Conservation (phyloP, 2,329 filamentous ascomycete genomes). For the Emergomyces orientalis region DNA sequence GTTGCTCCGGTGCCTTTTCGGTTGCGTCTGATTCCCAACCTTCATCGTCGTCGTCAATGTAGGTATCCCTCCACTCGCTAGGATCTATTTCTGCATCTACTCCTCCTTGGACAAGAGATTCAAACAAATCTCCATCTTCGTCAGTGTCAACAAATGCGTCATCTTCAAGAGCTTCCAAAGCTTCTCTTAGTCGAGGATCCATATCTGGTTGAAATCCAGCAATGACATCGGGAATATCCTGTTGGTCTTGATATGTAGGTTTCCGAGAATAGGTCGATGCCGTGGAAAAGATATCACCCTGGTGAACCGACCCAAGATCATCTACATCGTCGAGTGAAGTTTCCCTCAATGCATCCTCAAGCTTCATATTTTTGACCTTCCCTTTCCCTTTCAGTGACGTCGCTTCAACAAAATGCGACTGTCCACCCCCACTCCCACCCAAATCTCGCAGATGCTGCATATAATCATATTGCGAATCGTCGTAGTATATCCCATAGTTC, state of each 20-base stretch:
- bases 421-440: constrained; percentile 52
- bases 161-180: constrained; percentile 86
- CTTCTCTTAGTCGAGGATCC: constrained; percentile 86
- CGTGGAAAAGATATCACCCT: constrained; percentile 26
- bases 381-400: constrained; percentile 47
- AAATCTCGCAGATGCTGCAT: constrained; percentile 97
- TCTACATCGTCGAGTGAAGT: constrained; percentile 41
- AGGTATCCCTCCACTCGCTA: constrained; percentile 63
- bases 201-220: constrained; percentile 95
- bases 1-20: constrained; percentile 54
- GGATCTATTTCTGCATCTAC: constrained; percentile 61
- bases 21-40: constrained; percentile 96
- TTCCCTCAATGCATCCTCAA: constrained; percentile 72
- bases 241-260: constrained; percentile 80
- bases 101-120: constrained; percentile 57
- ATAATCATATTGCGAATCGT: constrained; percentile 95
- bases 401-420: constrained; percentile 74
- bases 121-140: constrained; percentile 73
- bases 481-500: constrained; percentile 85
- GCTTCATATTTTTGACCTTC: constrained; percentile 63
- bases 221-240: constrained; percentile 83
- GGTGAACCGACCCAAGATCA: constrained; percentile 14
- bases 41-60: constrained; percentile 55
- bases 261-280: constrained; percentile 67
- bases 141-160: constrained; percentile 85